These are phyloP conservation scores for Phytophthora multivora DNA, from an alignment of 352 stramenopile genomes.

Conservation along the genomic window DNA sequence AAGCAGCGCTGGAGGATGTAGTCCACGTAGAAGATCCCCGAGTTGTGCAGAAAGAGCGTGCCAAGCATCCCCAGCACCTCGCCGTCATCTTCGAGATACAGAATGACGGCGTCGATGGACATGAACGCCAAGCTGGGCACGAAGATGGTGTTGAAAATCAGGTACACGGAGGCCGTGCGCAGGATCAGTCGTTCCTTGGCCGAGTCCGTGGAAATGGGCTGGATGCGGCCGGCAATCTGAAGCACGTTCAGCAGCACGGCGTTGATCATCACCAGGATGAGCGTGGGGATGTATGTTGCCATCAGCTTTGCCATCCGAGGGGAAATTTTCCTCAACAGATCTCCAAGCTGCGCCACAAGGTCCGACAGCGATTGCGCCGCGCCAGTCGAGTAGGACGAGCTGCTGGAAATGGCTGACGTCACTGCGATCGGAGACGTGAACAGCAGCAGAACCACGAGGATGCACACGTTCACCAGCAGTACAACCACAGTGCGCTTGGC, in stretches of 20 bases:
- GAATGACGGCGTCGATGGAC: conserved; percentile 82
- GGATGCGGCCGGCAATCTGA: conserved; percentile 79
- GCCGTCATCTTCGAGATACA: conserved; percentile 77
- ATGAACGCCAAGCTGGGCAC: conserved; percentile 86
- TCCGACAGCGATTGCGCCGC: conserved; percentile 73
- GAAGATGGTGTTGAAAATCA: conserved; percentile 91
- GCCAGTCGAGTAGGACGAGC: conserved; percentile 62
- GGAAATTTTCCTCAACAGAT: conserved; percentile 64
- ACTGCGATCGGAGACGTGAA: conserved; percentile 88
- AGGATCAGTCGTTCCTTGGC: conserved; percentile 85
- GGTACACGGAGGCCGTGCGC: conserved; percentile 75
- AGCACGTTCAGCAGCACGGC: conserved; percentile 85
- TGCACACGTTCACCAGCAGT: conserved; percentile 76
- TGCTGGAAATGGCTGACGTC: conserved; percentile 80
- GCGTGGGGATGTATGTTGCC: conserved; percentile 76
- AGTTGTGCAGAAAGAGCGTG: conserved; percentile 88
- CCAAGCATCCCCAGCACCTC: conserved; percentile 83
- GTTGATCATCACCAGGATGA: conserved; percentile 91
- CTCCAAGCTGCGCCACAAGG: conserved; percentile 61
- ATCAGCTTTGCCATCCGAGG: conserved; percentile 84
- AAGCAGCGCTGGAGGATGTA: conserved; percentile 88
- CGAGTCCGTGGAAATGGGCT: conserved; percentile 85
- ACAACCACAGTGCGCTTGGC: conserved; percentile 76
- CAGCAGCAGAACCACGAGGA: conserved; percentile 73
- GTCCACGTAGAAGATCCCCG: conserved; percentile 89